Percentiles rank a stretch among this genome's conserved stretches.
Evolutionary conservation across 2,329 filamentous ascomycete species (phyloP).

Genomic region (Rhynchosporium graminicola): DNA sequence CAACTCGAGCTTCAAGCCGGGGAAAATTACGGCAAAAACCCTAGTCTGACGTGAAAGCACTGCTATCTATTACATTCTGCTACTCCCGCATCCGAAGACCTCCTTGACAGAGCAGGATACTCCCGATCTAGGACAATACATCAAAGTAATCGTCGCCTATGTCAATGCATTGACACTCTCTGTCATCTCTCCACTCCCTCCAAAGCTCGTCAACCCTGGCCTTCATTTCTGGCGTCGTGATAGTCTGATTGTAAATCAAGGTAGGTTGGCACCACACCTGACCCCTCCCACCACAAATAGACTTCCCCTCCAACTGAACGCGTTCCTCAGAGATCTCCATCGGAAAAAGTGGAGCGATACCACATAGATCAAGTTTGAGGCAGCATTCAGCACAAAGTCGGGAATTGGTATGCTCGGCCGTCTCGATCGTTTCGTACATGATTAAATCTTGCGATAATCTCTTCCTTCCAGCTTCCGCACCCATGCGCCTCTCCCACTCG

Average conservation of each 20-base stretch:
- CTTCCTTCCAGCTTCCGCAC: not conserved
- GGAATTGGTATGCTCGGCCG: not conserved
- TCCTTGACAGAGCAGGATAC: not conserved
- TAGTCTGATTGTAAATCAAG: slow-evolving; percentile 4
- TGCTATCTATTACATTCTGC: not conserved
- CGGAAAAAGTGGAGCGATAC: not conserved
- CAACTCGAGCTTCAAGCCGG: no score
- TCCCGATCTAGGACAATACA: not conserved
- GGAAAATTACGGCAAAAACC: no score
- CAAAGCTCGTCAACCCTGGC: not conserved
- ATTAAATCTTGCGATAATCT: not conserved
- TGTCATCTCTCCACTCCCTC: not conserved
- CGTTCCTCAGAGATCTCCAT: slow-evolving; percentile 6
- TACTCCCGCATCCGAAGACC: not conserved
- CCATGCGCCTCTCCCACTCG: not conserved
- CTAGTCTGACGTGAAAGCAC: not conserved
- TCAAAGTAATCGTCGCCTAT: not conserved
- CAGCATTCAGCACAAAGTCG: slow-evolving; percentile 1
- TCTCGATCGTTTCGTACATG: not conserved
- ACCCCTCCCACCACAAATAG: slow-evolving; percentile 2
- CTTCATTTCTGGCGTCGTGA: slow-evolving; percentile 8
- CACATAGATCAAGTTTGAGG: not conserved
- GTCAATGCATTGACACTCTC: not conserved
- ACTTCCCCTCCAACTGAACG: slow-evolving; percentile 1
- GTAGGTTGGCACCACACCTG: slow-evolving; percentile 1